These are phyloP conservation scores for Claviceps fusiformis DNA, from an alignment of 2,329 filamentous ascomycete genomes.

Conservation along the genomic window DNA sequence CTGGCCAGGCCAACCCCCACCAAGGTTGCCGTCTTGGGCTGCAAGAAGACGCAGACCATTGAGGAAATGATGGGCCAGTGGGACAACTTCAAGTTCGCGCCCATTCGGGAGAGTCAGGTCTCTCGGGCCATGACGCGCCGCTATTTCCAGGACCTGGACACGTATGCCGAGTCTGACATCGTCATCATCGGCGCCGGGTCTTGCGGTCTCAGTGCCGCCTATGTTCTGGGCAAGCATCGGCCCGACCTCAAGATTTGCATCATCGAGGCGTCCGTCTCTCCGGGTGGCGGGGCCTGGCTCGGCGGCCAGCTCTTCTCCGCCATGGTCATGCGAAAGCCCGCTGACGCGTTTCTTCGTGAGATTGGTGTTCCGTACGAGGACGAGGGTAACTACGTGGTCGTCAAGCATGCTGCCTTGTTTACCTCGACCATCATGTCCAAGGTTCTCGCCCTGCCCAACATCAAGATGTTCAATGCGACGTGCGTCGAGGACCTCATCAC, in stretches of 20 bases:
- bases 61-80: conserved; percentile 62
- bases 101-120: conserved; percentile 84
- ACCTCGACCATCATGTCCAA: conserved; percentile 75
- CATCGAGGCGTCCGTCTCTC: conserved; percentile 75
- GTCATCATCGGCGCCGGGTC: conserved; percentile 87
- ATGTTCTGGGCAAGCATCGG: conserved; percentile 68
- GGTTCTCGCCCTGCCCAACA: conserved; percentile 73
- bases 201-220: conserved; percentile 74
- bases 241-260: conserved; percentile 88
- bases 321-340: conserved; percentile 91
- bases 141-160: conserved; percentile 84
- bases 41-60: conserved; percentile 33
- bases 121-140: conserved; percentile 86
- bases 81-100: conserved; percentile 69
- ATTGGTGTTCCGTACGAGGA: conserved; percentile 78
- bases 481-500: conserved; percentile 88
- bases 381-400: conserved; percentile 77
- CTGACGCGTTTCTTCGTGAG: conserved; percentile 70
- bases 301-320: conserved; percentile 89
- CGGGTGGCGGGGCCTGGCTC: conserved; percentile 82
- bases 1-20: conserved; percentile 27
- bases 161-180: conserved; percentile 82
- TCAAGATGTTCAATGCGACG: conserved; percentile 95
- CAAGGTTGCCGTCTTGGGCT: conserved; percentile 24
- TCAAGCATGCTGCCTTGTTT: conserved; percentile 89